Evolutionary conservation across 768 basidiomycete genomes (phyloP).

Genomic region (Phylloporus rhodoxanthus): DNA sequence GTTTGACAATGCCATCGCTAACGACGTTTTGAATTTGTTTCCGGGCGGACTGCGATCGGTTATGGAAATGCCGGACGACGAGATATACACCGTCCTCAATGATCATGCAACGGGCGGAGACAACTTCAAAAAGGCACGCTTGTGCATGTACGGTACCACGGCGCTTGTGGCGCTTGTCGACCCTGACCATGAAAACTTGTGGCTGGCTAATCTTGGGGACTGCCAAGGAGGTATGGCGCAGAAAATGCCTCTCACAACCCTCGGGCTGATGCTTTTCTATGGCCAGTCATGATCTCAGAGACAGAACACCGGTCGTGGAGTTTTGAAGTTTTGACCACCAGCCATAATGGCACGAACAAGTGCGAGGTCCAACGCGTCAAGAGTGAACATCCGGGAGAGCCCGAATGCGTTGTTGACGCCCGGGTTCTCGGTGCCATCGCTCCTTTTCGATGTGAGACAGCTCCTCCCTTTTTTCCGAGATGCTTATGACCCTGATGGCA

Average conservation of each 20-base stretch:
- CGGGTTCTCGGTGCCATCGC: constrained; percentile 74
- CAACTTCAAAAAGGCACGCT: constrained; percentile 59
- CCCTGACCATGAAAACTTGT: constrained; percentile 60
- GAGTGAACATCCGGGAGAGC: constrained; percentile 62
- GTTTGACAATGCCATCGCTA: constrained; percentile 63
- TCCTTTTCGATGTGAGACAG: constrained; percentile 65
- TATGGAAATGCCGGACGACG: constrained; percentile 45
- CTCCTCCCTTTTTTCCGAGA: constrained; percentile 1
- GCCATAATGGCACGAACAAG: constrained; percentile 67
- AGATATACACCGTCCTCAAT: constrained; percentile 57
- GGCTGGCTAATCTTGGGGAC: constrained; percentile 79
- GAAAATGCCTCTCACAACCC: neutral
- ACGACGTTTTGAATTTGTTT: constrained; percentile 58
- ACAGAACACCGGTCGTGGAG: constrained; percentile 49
- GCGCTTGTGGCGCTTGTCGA: constrained; percentile 70
- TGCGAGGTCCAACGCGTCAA: constrained; percentile 59
- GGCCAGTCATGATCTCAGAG: constrained; percentile 47
- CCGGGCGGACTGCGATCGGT: constrained; percentile 48
- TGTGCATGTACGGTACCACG: constrained; percentile 78
- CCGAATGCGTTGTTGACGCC: constrained; percentile 58
- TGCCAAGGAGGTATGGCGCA: constrained; percentile 62
- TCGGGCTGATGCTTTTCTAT: constrained; percentile 13
- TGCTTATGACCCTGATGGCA: constrained; percentile 22
- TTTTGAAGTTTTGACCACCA: constrained; percentile 53
- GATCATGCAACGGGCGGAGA: constrained; percentile 52